Percentiles rank a stretch among this genome's conserved stretches.
Conservation (phyloP, 1,284 basidiomycete genomes). For the Schizopora paradoxa region DNA sequence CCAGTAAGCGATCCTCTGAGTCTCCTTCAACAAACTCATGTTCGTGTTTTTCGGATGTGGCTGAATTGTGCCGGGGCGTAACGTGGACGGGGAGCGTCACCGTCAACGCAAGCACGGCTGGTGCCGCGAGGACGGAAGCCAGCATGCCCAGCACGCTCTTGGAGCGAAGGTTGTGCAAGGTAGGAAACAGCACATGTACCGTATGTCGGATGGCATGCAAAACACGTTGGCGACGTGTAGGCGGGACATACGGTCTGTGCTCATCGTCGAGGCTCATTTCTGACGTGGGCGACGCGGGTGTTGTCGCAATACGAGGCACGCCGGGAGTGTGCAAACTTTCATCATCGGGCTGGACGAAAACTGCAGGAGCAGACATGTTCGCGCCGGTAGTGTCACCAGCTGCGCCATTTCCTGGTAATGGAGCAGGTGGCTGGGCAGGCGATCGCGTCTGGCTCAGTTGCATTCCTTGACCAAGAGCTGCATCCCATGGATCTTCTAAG, state of each 20-base stretch:
- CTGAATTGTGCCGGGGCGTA: constrained; percentile 44
- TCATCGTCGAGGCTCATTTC: constrained; percentile 17
- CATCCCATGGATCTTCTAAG: constrained; percentile 44
- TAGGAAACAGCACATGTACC: constrained; percentile 77
- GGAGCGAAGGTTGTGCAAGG: constrained; percentile 67
- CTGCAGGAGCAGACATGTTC: background rate
- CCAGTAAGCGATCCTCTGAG: constrained; percentile 42
- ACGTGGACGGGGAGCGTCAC: constrained; percentile 89
- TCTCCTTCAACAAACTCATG: too few species aligned
- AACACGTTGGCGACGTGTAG: constrained; percentile 38
- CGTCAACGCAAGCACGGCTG: constrained; percentile 82
- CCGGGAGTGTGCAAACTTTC: background rate
- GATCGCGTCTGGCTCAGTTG: constrained; percentile 29
- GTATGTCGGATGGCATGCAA: constrained; percentile 36
- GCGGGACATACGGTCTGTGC: constrained; percentile 40
- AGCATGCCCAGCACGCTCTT: constrained; percentile 74
- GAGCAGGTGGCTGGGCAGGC: constrained; percentile 26
- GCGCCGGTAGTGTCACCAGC: background rate
- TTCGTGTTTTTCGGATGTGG: constrained; percentile 36
- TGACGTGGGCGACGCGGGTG: constrained; percentile 17
- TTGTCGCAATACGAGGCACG: constrained; percentile 27
- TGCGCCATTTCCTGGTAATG: constrained; percentile 1
- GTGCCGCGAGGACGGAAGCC: constrained; percentile 77
- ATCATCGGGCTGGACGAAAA: too few species aligned
- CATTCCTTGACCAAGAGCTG: constrained; percentile 42